These are phyloP conservation scores for Pisolithus microcarpus DNA, from an alignment of 768 basidiomycete genomes.

Conservation along the genomic window DNA sequence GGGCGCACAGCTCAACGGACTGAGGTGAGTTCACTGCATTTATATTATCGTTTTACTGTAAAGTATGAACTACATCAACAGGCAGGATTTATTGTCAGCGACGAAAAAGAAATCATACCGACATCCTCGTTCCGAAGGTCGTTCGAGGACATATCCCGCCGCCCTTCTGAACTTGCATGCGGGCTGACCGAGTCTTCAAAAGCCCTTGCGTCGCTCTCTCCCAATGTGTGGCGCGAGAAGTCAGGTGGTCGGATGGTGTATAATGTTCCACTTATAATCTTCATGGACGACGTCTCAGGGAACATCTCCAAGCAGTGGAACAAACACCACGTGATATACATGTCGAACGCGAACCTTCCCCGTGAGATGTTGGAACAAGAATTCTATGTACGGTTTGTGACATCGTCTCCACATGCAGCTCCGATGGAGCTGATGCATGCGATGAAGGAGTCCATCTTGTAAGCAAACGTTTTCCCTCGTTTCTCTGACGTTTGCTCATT, in stretches of 20 bases:
- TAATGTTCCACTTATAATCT: constrained; percentile 21
- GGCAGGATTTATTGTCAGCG: too few relatives aligned
- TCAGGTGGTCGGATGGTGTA: constrained; percentile 16
- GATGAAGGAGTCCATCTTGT: constrained; percentile 23
- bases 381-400: constrained; percentile 22
- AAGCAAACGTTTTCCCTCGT: constrained; percentile 1
- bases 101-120: too few relatives aligned
- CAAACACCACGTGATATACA: constrained; percentile 28
- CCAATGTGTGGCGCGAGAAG: constrained; percentile 11
- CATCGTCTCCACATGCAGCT: constrained; percentile 27
- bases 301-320: constrained; percentile 34
- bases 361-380: constrained; percentile 26
- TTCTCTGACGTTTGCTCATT: neutral
- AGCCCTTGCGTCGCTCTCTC: constrained; percentile 8
- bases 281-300: constrained; percentile 31
- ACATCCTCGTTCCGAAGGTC: neutral
- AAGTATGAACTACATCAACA: too few relatives aligned
- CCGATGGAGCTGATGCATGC: constrained; percentile 29
- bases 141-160: neutral
- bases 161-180: neutral
- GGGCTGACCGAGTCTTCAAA: neutral
- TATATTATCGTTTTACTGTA: too few relatives aligned
- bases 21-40: too few relatives aligned
- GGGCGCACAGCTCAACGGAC: too few relatives aligned
- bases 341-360: constrained; percentile 27